Base-by-base conservation (phyloP, 139 green algal species). In the Parachlorella kessleri region DNA sequence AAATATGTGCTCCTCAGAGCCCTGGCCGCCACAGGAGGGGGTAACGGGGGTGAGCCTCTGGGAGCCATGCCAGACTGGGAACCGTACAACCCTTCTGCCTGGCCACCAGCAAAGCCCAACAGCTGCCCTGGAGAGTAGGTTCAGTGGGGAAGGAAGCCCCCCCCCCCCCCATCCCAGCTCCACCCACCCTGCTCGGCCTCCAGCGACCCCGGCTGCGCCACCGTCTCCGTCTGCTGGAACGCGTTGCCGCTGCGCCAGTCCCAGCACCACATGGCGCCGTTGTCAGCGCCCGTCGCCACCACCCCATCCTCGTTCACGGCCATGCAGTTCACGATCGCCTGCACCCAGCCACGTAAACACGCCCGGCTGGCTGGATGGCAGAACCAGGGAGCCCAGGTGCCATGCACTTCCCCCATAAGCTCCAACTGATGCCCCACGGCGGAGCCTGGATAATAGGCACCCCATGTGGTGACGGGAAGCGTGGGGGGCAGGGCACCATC, bases 251-350 rank as follows among this genome's bases (percentile, higher is more conserved):
- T 93, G 55, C 89, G 90, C 93, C 94, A 99, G 90, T 99, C 97
- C 93, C 95, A 99, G 68, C 95, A 94, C 86, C 88, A 96, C 1
- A 96, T 73, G 36, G 70, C 84, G 53, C 93, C 93, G 73, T 96
- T 93, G 84, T 97, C 91, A 30, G 54, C 93, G 37, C 90, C 76
- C 39, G 91, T 96, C 18, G 87, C 95, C 48, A 98, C 68, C 28
- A 99, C 96, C 42, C 89, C 91, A 73, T 99, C 97, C 73, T 98
- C 90, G 87, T 99, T 99, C 24, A 98, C 76, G 4, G 94, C 93
- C 85, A 97, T 89, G 8, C 83, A 78, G 88, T 99, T 99, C 70
- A 99, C 84, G 82, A 99, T 99, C 28, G 93, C 85, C 41, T 86
- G 83, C 38, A n/a, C n/a, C n/a, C n/a, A n/a, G n/a, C n/a, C n/a